Conservation (phyloP, 176 grass and related monocot genomes). For the Oryza meyeriana region DNA sequence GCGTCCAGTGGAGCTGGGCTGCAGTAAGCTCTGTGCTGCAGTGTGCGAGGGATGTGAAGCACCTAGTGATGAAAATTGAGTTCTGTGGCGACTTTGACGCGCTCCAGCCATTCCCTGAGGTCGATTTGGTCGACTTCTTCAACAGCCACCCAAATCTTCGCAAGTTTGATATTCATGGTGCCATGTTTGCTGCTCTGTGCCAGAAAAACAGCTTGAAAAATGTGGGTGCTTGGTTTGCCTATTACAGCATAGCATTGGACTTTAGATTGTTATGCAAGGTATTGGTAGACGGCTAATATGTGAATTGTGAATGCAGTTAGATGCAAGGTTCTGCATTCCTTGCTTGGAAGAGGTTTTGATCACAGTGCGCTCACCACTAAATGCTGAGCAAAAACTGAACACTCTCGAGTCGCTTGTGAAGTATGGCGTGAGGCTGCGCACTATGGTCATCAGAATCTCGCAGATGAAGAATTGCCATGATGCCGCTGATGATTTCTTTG, state of each 20-base stretch:
- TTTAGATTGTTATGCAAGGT: not conserved
- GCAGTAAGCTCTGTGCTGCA: conserved; percentile 67
- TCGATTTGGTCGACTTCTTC: conserved; percentile 90
- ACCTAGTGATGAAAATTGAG: conserved; percentile 92
- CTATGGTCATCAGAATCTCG: conserved; percentile 86
- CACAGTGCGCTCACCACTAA: conserved; percentile 86
- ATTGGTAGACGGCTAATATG: conserved; percentile 12
- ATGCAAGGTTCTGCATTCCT: conserved; percentile 75
- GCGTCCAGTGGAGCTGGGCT: conserved; percentile 88
- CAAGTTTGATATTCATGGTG: conserved; percentile 94
- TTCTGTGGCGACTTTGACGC: conserved; percentile 81
- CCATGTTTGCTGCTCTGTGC: conserved; percentile 92
- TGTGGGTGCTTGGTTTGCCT: conserved; percentile 36
- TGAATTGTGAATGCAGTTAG: conserved; percentile 58
- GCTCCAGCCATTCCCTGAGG: conserved; percentile 81
- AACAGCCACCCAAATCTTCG: conserved; percentile 65
- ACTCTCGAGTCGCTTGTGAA: conserved; percentile 83
- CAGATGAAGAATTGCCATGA: conserved; percentile 99
- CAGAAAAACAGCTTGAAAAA: conserved; percentile 92
- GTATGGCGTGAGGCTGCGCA: conserved; percentile 55
- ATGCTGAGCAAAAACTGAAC: conserved; percentile 91
- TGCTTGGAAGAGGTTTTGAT: conserved; percentile 84
- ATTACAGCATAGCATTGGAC: not conserved
- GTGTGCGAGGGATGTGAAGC: conserved; percentile 65
- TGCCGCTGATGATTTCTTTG: conserved; percentile 90